Percentiles rank a stretch among this genome's conserved stretches.
These are phyloP conservation scores for Trichoderma sp. DNA, from an alignment of 2,329 filamentous ascomycete species.

Conservation along the genomic window DNA sequence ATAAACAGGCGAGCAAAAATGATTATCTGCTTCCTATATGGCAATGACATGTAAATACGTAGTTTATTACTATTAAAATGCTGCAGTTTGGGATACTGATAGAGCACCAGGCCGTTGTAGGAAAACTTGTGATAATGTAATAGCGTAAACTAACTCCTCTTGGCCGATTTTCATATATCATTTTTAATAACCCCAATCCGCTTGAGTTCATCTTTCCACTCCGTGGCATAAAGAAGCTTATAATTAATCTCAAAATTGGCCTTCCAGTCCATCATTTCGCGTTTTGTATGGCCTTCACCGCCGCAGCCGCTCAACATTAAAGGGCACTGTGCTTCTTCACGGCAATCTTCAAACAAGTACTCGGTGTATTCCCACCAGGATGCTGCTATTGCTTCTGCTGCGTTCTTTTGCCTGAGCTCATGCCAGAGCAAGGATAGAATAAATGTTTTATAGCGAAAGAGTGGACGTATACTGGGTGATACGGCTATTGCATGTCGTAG, in stretches of 20 bases:
- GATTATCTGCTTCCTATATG: neutral
- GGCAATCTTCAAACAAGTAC: neutral
- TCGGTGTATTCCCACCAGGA: slow-evolving; percentile 14
- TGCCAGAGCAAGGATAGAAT: slow-evolving; percentile 10
- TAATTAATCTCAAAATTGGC: slow-evolving; percentile 6
- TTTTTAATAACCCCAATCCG: neutral
- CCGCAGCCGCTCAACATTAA: slow-evolving; percentile 1
- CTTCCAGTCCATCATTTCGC: slow-evolving; percentile 2
- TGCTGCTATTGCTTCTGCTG: neutral
- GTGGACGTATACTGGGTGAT: neutral
- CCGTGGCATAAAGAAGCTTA: neutral
- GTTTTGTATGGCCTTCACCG: slow-evolving; percentile 3
- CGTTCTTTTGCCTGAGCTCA: neutral
- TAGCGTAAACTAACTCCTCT: neutral
- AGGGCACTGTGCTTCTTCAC: neutral
- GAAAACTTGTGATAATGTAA: neutral
- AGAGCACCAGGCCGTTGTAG: neutral
- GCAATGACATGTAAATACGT: neutral
- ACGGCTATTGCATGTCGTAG: neutral
- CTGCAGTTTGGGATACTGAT: neutral
- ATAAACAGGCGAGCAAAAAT: neutral
- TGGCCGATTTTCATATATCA: neutral
- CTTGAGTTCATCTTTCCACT: slow-evolving; percentile 5
- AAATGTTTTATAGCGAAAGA: neutral
- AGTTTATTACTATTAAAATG: neutral